Conservation (phyloP, 805 yeast genomes). For the Hanseniaspora guilliermondii region DNA sequence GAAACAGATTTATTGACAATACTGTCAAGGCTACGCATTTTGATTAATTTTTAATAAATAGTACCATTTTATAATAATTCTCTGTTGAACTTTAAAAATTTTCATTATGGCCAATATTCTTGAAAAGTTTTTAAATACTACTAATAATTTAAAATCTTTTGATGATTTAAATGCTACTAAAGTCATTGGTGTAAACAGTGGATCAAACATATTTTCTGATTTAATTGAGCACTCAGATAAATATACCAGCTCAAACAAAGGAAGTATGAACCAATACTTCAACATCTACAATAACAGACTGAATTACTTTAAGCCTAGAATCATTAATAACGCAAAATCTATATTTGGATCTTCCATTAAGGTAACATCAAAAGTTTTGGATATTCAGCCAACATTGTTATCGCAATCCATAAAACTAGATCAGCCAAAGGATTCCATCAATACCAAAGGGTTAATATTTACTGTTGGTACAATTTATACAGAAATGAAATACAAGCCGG, state of each 20-base stretch:
- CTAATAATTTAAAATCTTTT: background rate
- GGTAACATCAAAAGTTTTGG: constrained; percentile 33
- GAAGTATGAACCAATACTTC: constrained; percentile 39
- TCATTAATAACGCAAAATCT: constrained; percentile 34
- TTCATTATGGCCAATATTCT: background rate
- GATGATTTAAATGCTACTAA: background rate
- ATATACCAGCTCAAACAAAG: background rate
- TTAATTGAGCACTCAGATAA: constrained; percentile 33
- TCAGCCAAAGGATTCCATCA: background rate
- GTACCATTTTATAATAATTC: too few species aligned
- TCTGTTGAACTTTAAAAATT: too few species aligned
- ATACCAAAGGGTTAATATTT: constrained; percentile 47
- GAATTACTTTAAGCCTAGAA: constrained; percentile 35
- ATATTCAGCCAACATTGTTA: constrained; percentile 31
- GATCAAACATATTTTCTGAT: constrained; percentile 22
- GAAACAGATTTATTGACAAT: too few species aligned
- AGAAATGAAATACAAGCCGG: constrained; percentile 75
- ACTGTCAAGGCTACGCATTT: too few species aligned
- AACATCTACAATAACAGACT: constrained; percentile 44
- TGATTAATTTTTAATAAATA: too few species aligned
- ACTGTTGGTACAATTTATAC: constrained; percentile 75
- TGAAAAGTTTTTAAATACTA: background rate
- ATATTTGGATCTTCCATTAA: constrained; percentile 37
- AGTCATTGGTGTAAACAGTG: background rate
- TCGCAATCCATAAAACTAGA: constrained; percentile 26